A percentile compares a stretch with the other conserved stretches of the same genome.
Conservation (phyloP, 2,329 filamentous ascomycete species). For the Calonectria crousiana region DNA sequence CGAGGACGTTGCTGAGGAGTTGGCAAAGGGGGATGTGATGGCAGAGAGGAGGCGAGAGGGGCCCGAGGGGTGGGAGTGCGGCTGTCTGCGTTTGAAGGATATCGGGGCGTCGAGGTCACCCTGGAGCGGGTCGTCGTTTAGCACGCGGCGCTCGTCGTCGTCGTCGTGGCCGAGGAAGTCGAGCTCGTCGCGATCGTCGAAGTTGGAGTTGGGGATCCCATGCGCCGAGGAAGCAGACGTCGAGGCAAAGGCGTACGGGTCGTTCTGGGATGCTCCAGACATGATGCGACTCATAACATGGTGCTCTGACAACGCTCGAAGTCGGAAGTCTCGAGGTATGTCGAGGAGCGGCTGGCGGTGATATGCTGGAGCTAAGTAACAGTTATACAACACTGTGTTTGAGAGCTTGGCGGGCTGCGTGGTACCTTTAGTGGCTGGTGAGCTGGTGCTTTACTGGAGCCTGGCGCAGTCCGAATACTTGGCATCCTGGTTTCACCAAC, state of each 20-base stretch:
- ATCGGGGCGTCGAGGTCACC: conserved; percentile 64
- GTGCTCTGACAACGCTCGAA: conserved; percentile 39
- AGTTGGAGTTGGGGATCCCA: conserved; percentile 33
- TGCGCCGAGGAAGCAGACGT: conserved; percentile 46
- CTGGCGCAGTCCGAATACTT: background rate
- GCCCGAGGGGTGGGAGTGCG: conserved; percentile 59
- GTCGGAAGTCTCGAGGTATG: conserved; percentile 28
- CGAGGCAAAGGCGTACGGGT: conserved; percentile 52
- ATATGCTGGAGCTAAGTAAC: background rate
- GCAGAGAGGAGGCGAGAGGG: conserved; percentile 63
- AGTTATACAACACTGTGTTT: background rate
- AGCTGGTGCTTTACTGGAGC: background rate
- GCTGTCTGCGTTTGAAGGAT: conserved; percentile 80
- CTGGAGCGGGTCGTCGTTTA: conserved; percentile 69
- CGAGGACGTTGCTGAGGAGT: conserved; percentile 35
- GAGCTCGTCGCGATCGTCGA: conserved; percentile 61
- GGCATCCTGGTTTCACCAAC: background rate
- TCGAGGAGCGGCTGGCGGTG: background rate
- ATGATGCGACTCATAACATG: conserved; percentile 57
- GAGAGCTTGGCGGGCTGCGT: background rate
- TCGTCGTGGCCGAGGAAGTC: conserved; percentile 55
- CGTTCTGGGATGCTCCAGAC: conserved; percentile 52
- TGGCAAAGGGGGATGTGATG: conserved; percentile 50
- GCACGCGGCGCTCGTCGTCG: conserved; percentile 49
- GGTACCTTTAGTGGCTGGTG: background rate